Base-by-base conservation (phyloP, 306 rosid genomes). In the Heteromeles arbutifolia region DNA sequence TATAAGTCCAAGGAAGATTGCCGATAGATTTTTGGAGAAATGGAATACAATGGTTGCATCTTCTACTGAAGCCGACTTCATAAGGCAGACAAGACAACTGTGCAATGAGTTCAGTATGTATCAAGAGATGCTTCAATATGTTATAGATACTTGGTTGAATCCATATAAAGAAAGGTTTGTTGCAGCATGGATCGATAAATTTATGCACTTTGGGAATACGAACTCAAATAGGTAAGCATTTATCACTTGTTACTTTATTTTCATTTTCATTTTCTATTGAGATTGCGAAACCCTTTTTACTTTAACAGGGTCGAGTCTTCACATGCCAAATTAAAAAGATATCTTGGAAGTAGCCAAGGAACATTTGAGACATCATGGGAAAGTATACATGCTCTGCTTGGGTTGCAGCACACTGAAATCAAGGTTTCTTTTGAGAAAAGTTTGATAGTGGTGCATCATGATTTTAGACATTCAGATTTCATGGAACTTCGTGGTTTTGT, bases 71-170 rank as follows among this genome's bases (percentile, higher is more conserved):
- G 29, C 2, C 7, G 28, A 41, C 11, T 62, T 25, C 22, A 4
- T 22, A 1, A 11, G 5, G 10, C 0, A 1, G 21, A 1, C 43
- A 2, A 12, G 0, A 11, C 1, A 21, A 26, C 8, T 76, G 4
- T 11, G 17, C 26, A 21, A 0, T 10, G 45, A 56, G 3, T 39
- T 67, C 11, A 2, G 0, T 15, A 15, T 1, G 17, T 75, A 34
- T 66, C 56, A 65, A 1, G 5, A 34, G 15, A 15, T 8, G 22
- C 21, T 76, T 53, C 17, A 54, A 2, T 17, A 4, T 37, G n/a
- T 53, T 0, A 67, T 1, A 17, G 7, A 39, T 1, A 66, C 26
- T 22, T 67, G 56, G 43, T 56, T 76, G 18, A 1, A 67, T 6
- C 11, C 52, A 11, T 34, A 34, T 6, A 76, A 76, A 15, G 68